Evolutionary conservation across 106 monocot species (phyloP).

Genomic region (Ottelia alismoides): DNA sequence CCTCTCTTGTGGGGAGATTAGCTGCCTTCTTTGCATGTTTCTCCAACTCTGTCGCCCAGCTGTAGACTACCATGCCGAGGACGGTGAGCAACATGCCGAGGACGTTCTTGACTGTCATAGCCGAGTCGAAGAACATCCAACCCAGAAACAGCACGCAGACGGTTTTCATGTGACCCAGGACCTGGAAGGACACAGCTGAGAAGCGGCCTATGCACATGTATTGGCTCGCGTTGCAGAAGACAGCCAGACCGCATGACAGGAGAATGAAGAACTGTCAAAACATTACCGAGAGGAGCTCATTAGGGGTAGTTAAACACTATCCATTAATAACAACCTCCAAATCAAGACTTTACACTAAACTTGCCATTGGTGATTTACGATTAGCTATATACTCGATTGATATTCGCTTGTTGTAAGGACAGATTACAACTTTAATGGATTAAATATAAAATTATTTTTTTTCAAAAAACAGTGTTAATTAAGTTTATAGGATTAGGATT

Average conservation of each 20-base stretch:
- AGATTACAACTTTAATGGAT: too few species aligned
- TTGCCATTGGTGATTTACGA: too few species aligned
- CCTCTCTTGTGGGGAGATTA: not conserved
- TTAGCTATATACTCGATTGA: too few species aligned
- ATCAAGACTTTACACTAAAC: too few species aligned
- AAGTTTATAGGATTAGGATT: too few species aligned
- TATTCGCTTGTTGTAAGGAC: too few species aligned
- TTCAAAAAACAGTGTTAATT: too few species aligned
- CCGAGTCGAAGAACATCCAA: conserved; percentile 26
- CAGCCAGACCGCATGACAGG: conserved; percentile 33
- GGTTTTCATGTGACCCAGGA: conserved; percentile 29
- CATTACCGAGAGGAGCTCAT: too few species aligned
- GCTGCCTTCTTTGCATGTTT: conserved; percentile 13
- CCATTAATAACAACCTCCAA: too few species aligned
- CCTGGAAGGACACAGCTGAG: conserved; percentile 27
- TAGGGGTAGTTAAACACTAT: too few species aligned
- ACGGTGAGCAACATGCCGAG: conserved; percentile 23
- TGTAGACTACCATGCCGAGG: conserved; percentile 27
- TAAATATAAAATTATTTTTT: too few species aligned
- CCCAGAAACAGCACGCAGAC: conserved; percentile 21
- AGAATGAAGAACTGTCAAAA: conserved; percentile 35
- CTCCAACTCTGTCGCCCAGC: conserved; percentile 35
- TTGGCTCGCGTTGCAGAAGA: conserved; percentile 47
- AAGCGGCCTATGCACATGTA: conserved; percentile 42
- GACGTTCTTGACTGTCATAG: conserved; percentile 24